Evolutionary conservation across 106 monocot species (phyloP).

Genomic region (Acorus gramineus): DNA sequence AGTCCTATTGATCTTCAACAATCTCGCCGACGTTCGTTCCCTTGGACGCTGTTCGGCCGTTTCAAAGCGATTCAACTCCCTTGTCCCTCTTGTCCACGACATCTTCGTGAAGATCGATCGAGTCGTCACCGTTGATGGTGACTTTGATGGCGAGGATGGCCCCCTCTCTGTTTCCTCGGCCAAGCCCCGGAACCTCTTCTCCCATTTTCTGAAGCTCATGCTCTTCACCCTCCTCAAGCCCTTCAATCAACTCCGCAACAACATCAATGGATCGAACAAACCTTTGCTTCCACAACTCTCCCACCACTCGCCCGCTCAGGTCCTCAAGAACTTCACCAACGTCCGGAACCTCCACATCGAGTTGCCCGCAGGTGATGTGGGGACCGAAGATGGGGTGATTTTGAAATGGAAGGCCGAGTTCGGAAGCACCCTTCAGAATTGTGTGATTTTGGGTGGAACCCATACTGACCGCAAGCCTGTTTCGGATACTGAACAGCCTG

Average conservation of each 20-base stretch:
- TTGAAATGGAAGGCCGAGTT: constrained; percentile 84
- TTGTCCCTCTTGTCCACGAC: constrained; percentile 56
- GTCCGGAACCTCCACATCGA: constrained; percentile 51
- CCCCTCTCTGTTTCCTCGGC: constrained; percentile 25
- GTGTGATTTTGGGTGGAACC: constrained; percentile 75
- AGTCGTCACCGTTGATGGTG: constrained; percentile 61
- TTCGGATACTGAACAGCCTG: constrained; percentile 4
- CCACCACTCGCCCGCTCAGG: constrained; percentile 71
- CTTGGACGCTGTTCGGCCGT: constrained; percentile 70
- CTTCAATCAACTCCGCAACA: constrained; percentile 41
- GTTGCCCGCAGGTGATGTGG: constrained; percentile 76
- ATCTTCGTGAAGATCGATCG: constrained; percentile 73
- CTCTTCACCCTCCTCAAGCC: constrained; percentile 50
- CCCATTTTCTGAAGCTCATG: constrained; percentile 57
- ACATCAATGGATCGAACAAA: constrained; percentile 23
- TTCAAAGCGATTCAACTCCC: constrained; percentile 56
- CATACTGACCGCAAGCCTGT: constrained; percentile 27
- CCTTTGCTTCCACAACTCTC: constrained; percentile 69
- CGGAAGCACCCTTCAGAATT: constrained; percentile 77
- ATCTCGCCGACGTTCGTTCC: constrained; percentile 59
- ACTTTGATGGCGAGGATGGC: constrained; percentile 56
- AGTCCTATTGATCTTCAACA: constrained; percentile 66
- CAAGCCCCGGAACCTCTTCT: constrained; percentile 51
- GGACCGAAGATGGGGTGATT: constrained; percentile 69
- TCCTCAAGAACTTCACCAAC: constrained; percentile 64